Evolutionary conservation across 768 basidiomycete species (phyloP).

Genomic region (Pleurotus ostreatus): DNA sequence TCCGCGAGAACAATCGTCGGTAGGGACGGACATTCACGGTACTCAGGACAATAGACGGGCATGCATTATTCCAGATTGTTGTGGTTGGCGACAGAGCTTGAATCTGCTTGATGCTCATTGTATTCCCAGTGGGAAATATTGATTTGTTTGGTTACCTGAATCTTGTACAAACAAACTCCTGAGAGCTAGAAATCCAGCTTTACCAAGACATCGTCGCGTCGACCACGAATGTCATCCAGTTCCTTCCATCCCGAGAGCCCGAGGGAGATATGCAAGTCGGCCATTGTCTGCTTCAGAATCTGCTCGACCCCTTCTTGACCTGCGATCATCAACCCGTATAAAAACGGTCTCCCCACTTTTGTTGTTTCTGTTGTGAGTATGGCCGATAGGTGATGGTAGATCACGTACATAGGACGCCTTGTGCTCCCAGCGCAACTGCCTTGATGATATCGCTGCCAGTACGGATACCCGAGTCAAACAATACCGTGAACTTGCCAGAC

Average conservation of each 20-base stretch:
- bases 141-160: too few species aligned
- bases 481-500: conserved; percentile 56
- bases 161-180: too few species aligned
- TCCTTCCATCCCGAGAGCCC: conserved; percentile 57
- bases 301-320: conserved; percentile 75
- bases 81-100: too few species aligned
- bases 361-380: conserved; percentile 17
- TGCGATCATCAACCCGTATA: conserved; percentile 66
- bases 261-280: conserved; percentile 63
- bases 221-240: conserved; percentile 60
- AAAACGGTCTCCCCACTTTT: conserved; percentile 61
- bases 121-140: too few species aligned
- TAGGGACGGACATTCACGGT: not conserved
- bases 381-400: not conserved
- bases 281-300: conserved; percentile 60
- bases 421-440: conserved; percentile 81
- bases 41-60: not conserved
- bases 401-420: conserved; percentile 68
- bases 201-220: conserved; percentile 45
- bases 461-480: conserved; percentile 80
- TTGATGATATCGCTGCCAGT: conserved; percentile 81
- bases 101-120: too few species aligned
- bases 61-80: not conserved
- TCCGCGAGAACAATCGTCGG: conserved; percentile 4
- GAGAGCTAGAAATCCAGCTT: not conserved